A percentile compares a stretch with the other conserved stretches of the same genome.
These are phyloP conservation scores for Excoecaria cochinchinensis DNA, from an alignment of 345 rosid genomes.

Conservation along the genomic window DNA sequence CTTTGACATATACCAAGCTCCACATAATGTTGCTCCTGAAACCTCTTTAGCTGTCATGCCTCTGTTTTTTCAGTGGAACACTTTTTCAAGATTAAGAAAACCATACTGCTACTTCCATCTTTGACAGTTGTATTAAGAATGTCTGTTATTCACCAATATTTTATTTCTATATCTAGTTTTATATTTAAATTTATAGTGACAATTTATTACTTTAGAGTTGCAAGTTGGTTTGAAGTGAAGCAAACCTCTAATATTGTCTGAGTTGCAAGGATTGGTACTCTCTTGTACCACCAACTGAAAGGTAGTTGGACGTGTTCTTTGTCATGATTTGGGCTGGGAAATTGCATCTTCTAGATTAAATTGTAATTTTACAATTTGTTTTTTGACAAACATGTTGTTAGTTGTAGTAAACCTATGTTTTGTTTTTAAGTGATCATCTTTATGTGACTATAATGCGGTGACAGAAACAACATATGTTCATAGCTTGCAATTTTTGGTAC, in stretches of 20 bases:
- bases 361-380: background rate
- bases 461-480: background rate
- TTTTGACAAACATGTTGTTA: background rate
- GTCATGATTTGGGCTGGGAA: slow-evolving; percentile 2
- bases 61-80: slow-evolving; percentile 32
- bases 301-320: slow-evolving; percentile 2
- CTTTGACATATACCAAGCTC: slow-evolving; percentile 66
- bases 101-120: slow-evolving; percentile 39
- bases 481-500: slow-evolving; percentile 2
- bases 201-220: slow-evolving; percentile 6
- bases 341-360: slow-evolving; percentile 4
- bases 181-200: slow-evolving; percentile 9
- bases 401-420: background rate
- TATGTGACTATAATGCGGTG: background rate
- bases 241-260: slow-evolving; percentile 13
- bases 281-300: slow-evolving; percentile 3
- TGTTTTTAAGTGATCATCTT: background rate
- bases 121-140: slow-evolving; percentile 34
- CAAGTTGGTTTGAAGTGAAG: slow-evolving; percentile 12
- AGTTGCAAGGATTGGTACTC: slow-evolving; percentile 16
- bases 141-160: slow-evolving; percentile 8
- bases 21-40: slow-evolving; percentile 42
- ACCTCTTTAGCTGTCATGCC: slow-evolving; percentile 53
- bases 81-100: slow-evolving; percentile 20
- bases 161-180: slow-evolving; percentile 13